phyloP scores from a whole-genome alignment of 1,284 basidiomycete species.

The Takashimella tepidaria region DNA sequence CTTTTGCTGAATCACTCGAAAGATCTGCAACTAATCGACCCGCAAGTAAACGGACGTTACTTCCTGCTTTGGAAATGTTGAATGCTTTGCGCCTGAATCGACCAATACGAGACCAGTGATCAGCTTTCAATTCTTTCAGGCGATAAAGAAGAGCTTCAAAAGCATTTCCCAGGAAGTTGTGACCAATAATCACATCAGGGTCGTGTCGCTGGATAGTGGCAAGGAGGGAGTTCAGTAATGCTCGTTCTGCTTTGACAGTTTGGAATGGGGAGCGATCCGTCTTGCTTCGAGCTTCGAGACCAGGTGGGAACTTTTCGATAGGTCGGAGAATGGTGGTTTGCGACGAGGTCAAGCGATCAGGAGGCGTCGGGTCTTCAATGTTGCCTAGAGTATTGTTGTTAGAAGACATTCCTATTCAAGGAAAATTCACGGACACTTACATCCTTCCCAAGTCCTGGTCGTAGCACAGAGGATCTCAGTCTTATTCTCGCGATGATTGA shows the following conservation, averaged over 20 bases:
- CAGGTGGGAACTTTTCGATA: slow-evolving; percentile 76
- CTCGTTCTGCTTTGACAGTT: slow-evolving; percentile 75
- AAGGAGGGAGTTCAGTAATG: slow-evolving; percentile 76
- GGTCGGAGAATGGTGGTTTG: slow-evolving; percentile 90
- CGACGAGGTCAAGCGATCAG: slow-evolving; percentile 73
- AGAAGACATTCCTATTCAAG: not conserved
- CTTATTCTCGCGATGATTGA: slow-evolving; percentile 91
- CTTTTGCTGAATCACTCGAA: slow-evolving; percentile 90
- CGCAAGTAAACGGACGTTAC: slow-evolving; percentile 74
- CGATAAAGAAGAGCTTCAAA: slow-evolving; percentile 88
- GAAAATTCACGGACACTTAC: slow-evolving; percentile 51
- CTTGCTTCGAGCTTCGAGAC: slow-evolving; percentile 68
- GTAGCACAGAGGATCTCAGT: slow-evolving; percentile 86
- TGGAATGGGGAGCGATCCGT: slow-evolving; percentile 66
- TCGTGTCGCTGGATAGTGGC: slow-evolving; percentile 80
- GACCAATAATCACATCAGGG: slow-evolving; percentile 90
- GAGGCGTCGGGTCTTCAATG: slow-evolving; percentile 83
- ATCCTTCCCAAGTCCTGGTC: slow-evolving; percentile 79
- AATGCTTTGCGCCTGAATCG: slow-evolving; percentile 74
- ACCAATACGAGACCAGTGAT: slow-evolving; percentile 91
- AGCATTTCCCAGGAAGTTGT: slow-evolving; percentile 88
- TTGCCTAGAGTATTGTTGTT: slow-evolving; percentile 54
- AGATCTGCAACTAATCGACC: slow-evolving; percentile 90
- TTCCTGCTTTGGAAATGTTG: slow-evolving; percentile 72
- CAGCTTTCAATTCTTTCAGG: slow-evolving; percentile 81